phyloP scores from a whole-genome alignment of 345 rosid genomes.

The Ceriops decandra region DNA sequence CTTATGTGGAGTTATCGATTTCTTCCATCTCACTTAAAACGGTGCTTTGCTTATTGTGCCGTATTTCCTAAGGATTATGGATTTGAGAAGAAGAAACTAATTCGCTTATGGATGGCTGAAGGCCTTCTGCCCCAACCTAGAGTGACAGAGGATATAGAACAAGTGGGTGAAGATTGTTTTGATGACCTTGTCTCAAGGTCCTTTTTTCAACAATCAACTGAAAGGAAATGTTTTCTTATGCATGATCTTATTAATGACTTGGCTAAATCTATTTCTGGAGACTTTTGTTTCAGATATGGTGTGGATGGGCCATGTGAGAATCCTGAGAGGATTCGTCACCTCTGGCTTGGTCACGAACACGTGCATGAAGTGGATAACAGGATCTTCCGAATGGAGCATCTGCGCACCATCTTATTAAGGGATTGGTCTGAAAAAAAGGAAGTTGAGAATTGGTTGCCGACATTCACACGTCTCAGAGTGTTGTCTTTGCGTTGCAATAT shows the following conservation, averaged over 20 bases:
- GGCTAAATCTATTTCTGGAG: slow-evolving; percentile 17
- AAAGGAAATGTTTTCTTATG: not conserved
- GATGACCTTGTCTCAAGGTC: slow-evolving; percentile 15
- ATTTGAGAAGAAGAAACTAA: not conserved
- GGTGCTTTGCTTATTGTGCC: not conserved
- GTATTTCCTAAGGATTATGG: not conserved
- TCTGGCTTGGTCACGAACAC: not conserved
- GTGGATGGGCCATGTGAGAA: not conserved
- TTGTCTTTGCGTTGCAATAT: accelerated
- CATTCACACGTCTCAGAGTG: not conserved
- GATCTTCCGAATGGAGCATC: no score
- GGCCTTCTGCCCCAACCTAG: slow-evolving; percentile 2
- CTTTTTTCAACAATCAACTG: not conserved
- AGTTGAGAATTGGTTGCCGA: no score
- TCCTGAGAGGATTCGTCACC: not conserved
- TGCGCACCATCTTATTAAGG: not conserved
- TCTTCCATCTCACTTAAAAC: slow-evolving; percentile 2
- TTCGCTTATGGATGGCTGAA: slow-evolving; percentile 19
- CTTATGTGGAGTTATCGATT: not conserved
- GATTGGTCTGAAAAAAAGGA: no score
- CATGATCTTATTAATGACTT: slow-evolving; percentile 16
- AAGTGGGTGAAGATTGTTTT: slow-evolving; percentile 13
- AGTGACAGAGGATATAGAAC: slow-evolving; percentile 8
- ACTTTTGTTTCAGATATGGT: slow-evolving; percentile 2
- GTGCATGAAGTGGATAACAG: no score